These are phyloP conservation scores for Zarea fungicola DNA, from an alignment of 2,329 filamentous ascomycete species.

Conservation along the genomic window DNA sequence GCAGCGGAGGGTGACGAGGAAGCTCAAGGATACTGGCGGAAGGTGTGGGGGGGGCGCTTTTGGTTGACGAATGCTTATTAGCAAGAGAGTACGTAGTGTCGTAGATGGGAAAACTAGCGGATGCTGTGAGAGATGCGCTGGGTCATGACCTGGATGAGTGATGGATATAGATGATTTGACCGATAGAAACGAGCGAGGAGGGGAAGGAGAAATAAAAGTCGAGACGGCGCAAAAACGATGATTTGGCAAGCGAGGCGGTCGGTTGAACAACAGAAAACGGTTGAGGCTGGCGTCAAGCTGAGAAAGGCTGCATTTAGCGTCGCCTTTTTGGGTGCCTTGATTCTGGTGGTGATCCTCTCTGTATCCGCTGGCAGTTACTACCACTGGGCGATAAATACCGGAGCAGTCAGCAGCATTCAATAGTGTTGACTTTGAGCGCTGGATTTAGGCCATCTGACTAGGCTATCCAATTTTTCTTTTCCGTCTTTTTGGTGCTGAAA, in stretches of 20 bases:
- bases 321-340: neutral
- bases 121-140: too few relatives aligned
- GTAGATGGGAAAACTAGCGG: too few relatives aligned
- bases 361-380: too few relatives aligned
- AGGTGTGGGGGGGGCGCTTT: neutral
- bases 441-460: neutral
- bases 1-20: neutral
- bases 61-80: too few relatives aligned
- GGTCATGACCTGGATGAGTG: neutral
- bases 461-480: constrained; percentile 2
- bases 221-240: neutral
- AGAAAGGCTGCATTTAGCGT: constrained; percentile 3
- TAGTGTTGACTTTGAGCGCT: neutral
- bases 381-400: too few relatives aligned
- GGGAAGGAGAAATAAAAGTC: neutral
- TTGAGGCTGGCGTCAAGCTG: constrained; percentile 7
- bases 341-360: too few relatives aligned
- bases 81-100: neutral
- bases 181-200: neutral
- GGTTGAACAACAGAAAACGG: neutral
- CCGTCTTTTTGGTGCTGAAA: too few relatives aligned
- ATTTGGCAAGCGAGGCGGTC: neutral
- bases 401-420: too few relatives aligned
- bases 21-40: constrained; percentile 1
- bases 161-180: neutral